Percentiles rank a stretch among this genome's conserved stretches.
These are phyloP conservation scores for Pterocarpus macrocarpus DNA, from an alignment of 306 rosid genomes.

Conservation along the genomic window DNA sequence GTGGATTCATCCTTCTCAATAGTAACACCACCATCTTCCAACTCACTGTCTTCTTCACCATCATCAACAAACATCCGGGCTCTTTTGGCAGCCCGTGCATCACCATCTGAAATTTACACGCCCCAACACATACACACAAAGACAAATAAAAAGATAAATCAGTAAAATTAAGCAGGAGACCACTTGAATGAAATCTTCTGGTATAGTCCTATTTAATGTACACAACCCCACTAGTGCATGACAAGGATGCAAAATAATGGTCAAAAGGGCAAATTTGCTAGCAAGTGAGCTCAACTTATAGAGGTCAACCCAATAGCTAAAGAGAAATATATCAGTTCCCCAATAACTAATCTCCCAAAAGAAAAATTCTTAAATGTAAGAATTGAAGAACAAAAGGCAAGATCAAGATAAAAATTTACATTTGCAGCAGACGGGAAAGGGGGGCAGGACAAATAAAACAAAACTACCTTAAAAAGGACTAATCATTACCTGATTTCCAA, in stretches of 20 bases:
- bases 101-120: conserved; percentile 66
- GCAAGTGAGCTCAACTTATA: not conserved
- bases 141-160: not conserved
- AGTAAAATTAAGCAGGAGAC: conserved; percentile 8
- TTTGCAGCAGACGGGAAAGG: not conserved
- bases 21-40: conserved; percentile 60
- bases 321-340: conserved; percentile 6
- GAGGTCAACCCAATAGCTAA: not conserved
- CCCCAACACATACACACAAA: conserved; percentile 44
- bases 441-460: not conserved
- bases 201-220: conserved; percentile 8
- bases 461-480: conserved; percentile 3
- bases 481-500: conserved; percentile 84
- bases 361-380: not conserved
- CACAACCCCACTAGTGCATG: not conserved
- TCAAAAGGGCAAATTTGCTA: conserved; percentile 15
- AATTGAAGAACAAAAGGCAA: not conserved
- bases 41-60: conserved; percentile 75
- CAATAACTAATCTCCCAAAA: not conserved
- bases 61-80: conserved; percentile 75
- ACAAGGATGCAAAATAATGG: conserved; percentile 27
- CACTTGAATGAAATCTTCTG: conserved; percentile 21
- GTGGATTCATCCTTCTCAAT: conserved; percentile 63
- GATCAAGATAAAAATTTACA: not conserved
- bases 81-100: conserved; percentile 78